These are phyloP conservation scores for Balakata baccata DNA, from an alignment of 345 rosid genomes.

Conservation along the genomic window DNA sequence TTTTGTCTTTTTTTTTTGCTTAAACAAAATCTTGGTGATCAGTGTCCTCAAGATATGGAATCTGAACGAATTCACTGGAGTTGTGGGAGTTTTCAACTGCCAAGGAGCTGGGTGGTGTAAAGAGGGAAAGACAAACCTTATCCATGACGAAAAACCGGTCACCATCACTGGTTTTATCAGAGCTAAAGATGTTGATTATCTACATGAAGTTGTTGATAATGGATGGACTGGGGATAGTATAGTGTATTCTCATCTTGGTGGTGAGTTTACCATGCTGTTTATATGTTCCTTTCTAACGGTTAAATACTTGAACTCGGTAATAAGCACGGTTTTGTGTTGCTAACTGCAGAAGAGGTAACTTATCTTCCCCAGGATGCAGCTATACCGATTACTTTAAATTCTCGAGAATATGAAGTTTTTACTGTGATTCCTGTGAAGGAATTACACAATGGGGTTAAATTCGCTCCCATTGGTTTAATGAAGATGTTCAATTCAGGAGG, in stretches of 20 bases:
- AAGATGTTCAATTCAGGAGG: constrained; percentile 67
- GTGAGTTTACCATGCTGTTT: constrained; percentile 27
- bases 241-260: constrained; percentile 53
- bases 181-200: constrained; percentile 54
- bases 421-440: constrained; percentile 57
- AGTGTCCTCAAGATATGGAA: constrained; percentile 69
- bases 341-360: constrained; percentile 50
- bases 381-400: constrained; percentile 53
- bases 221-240: constrained; percentile 58
- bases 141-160: constrained; percentile 58
- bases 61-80: constrained; percentile 55
- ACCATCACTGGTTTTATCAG: constrained; percentile 45
- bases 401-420: constrained; percentile 54
- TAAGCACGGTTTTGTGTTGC: constrained; percentile 1
- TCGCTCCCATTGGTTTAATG: constrained; percentile 49
- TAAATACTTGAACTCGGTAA: not conserved
- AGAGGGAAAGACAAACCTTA: constrained; percentile 51
- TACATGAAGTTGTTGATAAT: constrained; percentile 45
- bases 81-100: constrained; percentile 59
- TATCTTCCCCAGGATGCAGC: constrained; percentile 54
- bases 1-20: not conserved
- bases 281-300: not conserved
- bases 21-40: constrained; percentile 14
- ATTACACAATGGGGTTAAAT: constrained; percentile 30
- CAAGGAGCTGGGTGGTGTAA: constrained; percentile 74